Base-by-base conservation (phyloP, 768 basidiomycete genomes). In the Wakefieldia striispora region DNA sequence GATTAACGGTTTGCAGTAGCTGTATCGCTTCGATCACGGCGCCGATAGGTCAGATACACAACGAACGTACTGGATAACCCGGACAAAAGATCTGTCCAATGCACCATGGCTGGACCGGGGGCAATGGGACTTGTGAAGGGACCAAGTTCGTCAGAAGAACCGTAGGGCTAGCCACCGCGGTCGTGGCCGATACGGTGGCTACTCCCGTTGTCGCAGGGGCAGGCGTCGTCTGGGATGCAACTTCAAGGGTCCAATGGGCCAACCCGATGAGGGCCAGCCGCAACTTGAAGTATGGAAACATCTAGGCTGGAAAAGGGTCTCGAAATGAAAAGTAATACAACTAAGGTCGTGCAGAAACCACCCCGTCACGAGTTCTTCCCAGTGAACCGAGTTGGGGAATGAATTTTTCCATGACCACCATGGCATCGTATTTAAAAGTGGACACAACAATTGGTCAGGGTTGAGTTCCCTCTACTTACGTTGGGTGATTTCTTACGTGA, bases 1-100 rank as follows among this genome's bases (percentile, higher is more conserved):
- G 58, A 64, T 92, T 86, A 52, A 95, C 83, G 1, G 89, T 86
- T 79, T 95, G 92, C 21, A 97, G 73, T 9, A 92, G 61, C 89
- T 91, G 16, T 10, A 7, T 24, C 20, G 37, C 33, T 3, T 47
- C 35, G 34, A 20, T n/a, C 9, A 14, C 7, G 14, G 6, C 4
- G 23, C 6, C 2, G 1, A n/a, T n/a, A n/a, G n/a, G n/a, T n/a
- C n/a, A n/a, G 23, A 3, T 13, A 31, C 23, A 3, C n/a, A 14
- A 23, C 5, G 17, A 17, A 56, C 84, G 51, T 61, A 91, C 90
- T 23, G 75, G 47, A 29, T 33, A 33, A 33, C 91, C 91, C 2
- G 89, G 76, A 63, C 91, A 93, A 70, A 90, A 93, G 45, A 93
- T 90, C 45, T 86, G 68, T 39, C 78, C 78, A 0, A 79, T 76